Evolutionary conservation across 2,329 filamentous ascomycete genomes (phyloP), one percentile per base, ranked within the genome.

Genomic region (Hypoxylon sp.): DNA sequence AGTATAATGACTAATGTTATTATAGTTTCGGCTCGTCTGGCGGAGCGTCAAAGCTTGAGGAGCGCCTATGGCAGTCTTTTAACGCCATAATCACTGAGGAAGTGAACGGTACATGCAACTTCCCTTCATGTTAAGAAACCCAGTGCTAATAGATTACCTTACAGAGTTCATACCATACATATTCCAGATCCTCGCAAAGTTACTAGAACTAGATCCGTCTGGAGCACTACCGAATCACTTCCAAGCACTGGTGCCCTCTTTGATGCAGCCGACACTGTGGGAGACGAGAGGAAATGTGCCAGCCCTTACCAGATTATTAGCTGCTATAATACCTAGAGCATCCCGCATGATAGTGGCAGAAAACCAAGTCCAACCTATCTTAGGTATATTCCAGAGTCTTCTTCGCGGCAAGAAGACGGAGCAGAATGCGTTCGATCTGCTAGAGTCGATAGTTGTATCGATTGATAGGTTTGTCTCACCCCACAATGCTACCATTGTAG

Each of bases 351-450:
- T 99, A 71, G 81, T 92, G 16, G 85, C 88, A 22, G 89, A 91
- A 74, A 91, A 94, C 72, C 93, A 97, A 78, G 79, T 97, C 40
- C 93, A 96, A 76, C 89, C 92, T 2, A 89, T 98, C 50, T 85
- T 99, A n/a, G 93, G 93, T 61, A 96, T 99, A 68, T 99, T 98
- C 84, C 95, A 98, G 78, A 94, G 93, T 74, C 86, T 99, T 9
- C 84, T 97, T 42, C 85, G 86, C 2, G 89, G 87, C 70, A 97
- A 96, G 80, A 89, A 91, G 65, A 94, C 94, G 50, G 96, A 99
- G 76, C 84, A 87, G 18, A 90, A 94, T 74, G 93, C 90, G 0
- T 97, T 98, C 74, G 96, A 99, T 75, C 85, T 99, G 48, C 83
- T 99, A 63, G 96, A 99, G 75, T 86, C 90, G 3, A 83, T 97